phyloP scores from a whole-genome alignment of 352 stramenopile genomes.

The Achlya hypogyna region DNA sequence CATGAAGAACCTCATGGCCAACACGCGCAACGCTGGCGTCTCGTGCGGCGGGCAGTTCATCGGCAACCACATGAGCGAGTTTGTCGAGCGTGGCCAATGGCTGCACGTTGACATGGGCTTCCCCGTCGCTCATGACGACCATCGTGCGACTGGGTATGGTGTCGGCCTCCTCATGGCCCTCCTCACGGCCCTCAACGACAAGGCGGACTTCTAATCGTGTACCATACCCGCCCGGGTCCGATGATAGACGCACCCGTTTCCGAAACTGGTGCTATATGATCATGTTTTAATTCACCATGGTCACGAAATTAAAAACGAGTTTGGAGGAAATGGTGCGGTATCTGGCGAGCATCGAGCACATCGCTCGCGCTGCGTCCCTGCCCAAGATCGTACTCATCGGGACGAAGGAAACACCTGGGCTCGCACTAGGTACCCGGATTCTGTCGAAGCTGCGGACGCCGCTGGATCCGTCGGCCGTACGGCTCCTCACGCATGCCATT shows the following conservation, averaged over 20 bases:
- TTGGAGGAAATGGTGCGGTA: slow-evolving; percentile 19
- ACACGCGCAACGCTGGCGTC: slow-evolving; percentile 60
- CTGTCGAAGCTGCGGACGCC: background rate
- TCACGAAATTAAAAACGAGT: too few species aligned
- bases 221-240: too few species aligned
- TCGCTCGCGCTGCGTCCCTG: background rate
- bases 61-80: slow-evolving; percentile 57
- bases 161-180: slow-evolving; percentile 25
- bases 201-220: background rate
- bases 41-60: slow-evolving; percentile 86
- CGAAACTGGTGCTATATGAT: too few species aligned
- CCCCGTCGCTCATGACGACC: slow-evolving; percentile 28
- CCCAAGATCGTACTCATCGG: slow-evolving; percentile 19
- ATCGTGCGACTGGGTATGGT: slow-evolving; percentile 71
- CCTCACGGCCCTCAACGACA: background rate
- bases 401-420: background rate
- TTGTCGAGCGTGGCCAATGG: slow-evolving; percentile 44
- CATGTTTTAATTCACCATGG: too few species aligned
- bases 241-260: too few species aligned
- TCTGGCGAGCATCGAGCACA: background rate
- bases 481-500: slow-evolving; percentile 9
- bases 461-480: background rate
- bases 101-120: slow-evolving; percentile 87
- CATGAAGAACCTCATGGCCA: slow-evolving; percentile 86
- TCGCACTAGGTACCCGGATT: background rate